Evolutionary conservation across 2,329 filamentous ascomycete species (phyloP).

Genomic region (Aspergillus luchuensis): DNA sequence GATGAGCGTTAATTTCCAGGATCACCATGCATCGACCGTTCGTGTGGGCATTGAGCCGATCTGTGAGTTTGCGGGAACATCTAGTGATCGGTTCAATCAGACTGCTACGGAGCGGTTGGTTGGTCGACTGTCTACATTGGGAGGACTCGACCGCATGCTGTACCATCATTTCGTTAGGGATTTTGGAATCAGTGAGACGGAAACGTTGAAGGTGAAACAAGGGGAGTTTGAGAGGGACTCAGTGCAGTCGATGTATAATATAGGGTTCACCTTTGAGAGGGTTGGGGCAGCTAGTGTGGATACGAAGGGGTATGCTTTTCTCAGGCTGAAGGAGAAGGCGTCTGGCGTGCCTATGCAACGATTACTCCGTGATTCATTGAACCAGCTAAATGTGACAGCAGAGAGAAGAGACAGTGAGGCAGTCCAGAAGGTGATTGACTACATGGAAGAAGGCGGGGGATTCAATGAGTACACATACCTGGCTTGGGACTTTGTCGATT

Average conservation of each 20-base stretch:
- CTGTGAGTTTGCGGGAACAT: neutral
- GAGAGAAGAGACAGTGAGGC: neutral
- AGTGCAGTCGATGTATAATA: neutral
- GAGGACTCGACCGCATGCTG: neutral
- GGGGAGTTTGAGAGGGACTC: neutral
- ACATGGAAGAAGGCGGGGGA: neutral
- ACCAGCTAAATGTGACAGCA: neutral
- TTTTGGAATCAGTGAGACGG: neutral
- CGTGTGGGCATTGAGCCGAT: slow-evolving; percentile 1
- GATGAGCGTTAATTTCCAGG: slow-evolving; percentile 2
- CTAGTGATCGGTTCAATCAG: neutral
- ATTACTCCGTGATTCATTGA: neutral
- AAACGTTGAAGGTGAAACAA: neutral
- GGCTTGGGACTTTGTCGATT: slow-evolving; percentile 2
- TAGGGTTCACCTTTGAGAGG: neutral
- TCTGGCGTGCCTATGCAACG: neutral
- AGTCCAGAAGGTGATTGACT: neutral
- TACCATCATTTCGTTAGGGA: neutral
- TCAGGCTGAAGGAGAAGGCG: neutral
- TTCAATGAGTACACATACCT: slow-evolving; percentile 8
- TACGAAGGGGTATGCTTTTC: neutral
- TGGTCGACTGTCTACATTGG: neutral
- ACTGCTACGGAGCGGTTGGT: neutral
- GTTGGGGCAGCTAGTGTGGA: neutral
- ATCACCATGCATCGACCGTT: neutral